These are phyloP conservation scores for Vaccinium vitisidaea DNA, from an alignment of 148 eudicot genomes.

Conservation along the genomic window DNA sequence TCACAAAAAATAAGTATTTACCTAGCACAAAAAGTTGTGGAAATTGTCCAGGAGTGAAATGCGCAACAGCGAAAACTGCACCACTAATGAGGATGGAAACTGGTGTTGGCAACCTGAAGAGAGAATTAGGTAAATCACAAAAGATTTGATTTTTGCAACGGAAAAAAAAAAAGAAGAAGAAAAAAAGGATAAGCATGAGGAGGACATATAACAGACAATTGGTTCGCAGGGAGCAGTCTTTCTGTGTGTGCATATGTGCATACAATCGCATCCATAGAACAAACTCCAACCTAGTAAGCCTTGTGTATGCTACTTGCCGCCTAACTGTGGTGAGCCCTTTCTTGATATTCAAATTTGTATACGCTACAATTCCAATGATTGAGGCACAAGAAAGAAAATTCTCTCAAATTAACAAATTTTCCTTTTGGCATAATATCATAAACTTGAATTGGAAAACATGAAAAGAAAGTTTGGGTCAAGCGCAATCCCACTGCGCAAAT, in stretches of 20 bases:
- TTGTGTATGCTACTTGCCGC: not conserved
- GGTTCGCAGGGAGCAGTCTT: not conserved
- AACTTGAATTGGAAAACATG: not conserved
- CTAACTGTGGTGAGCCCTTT: not conserved
- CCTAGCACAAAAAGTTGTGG: conserved; percentile 95
- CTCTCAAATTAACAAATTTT: conserved; percentile 7
- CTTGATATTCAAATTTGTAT: not conserved
- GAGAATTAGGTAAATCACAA: conserved; percentile 7
- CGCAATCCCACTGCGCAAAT: not conserved
- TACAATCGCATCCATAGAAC: not conserved
- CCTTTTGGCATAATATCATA: not conserved
- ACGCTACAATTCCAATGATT: not conserved
- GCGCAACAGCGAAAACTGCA: conserved; percentile 91
- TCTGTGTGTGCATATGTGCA: not conserved
- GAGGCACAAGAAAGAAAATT: not conserved
- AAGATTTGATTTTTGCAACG: not conserved
- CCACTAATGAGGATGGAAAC: conserved; percentile 74
- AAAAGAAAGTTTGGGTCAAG: not conserved
- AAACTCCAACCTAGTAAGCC: not conserved
- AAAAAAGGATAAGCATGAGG: conserved; percentile 2
- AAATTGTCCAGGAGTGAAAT: conserved; percentile 89
- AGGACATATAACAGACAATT: not conserved
- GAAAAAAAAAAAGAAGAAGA: not conserved
- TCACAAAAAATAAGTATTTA: conserved; percentile 28
- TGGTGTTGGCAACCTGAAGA: conserved; percentile 89